Evolutionary conservation across 177 flowering plant species (phyloP).

Genomic region (Vitis hybrid): DNA sequence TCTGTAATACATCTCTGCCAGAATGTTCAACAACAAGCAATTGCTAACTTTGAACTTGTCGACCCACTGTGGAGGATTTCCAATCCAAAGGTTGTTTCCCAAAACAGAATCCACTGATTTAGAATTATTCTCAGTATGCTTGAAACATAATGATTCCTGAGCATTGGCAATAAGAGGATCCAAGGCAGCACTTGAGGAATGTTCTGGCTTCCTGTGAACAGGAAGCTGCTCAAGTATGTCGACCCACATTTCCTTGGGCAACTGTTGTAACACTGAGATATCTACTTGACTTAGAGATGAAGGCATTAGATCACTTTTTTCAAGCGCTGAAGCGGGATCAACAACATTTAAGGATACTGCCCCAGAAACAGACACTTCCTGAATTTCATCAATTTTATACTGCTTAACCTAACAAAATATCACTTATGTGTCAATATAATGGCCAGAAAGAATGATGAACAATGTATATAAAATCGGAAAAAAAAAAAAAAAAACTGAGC

Average conservation of each 20-base stretch:
- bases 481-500: neutral
- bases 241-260: conserved; percentile 71
- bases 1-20: conserved; percentile 53
- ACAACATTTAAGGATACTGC: conserved; percentile 17
- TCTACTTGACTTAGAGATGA: conserved; percentile 89
- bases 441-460: neutral
- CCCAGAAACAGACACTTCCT: conserved; percentile 22
- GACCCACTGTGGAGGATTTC: conserved; percentile 87
- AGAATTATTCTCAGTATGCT: conserved; percentile 8
- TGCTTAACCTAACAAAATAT: conserved; percentile 23
- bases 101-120: conserved; percentile 15
- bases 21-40: conserved; percentile 35
- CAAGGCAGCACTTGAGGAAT: conserved; percentile 21
- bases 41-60: conserved; percentile 56
- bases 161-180: conserved; percentile 12
- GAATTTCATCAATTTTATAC: conserved; percentile 9
- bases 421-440: neutral
- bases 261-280: conserved; percentile 58
- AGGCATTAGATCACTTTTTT: conserved; percentile 61
- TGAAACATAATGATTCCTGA: conserved; percentile 13
- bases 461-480: neutral
- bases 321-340: conserved; percentile 11
- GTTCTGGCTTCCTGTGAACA: conserved; percentile 50
- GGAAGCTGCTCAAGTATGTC: conserved; percentile 73
- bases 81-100: conserved; percentile 54